Conservation (phyloP, 805 yeast species). For the Wickerhamiella occidentalis region DNA sequence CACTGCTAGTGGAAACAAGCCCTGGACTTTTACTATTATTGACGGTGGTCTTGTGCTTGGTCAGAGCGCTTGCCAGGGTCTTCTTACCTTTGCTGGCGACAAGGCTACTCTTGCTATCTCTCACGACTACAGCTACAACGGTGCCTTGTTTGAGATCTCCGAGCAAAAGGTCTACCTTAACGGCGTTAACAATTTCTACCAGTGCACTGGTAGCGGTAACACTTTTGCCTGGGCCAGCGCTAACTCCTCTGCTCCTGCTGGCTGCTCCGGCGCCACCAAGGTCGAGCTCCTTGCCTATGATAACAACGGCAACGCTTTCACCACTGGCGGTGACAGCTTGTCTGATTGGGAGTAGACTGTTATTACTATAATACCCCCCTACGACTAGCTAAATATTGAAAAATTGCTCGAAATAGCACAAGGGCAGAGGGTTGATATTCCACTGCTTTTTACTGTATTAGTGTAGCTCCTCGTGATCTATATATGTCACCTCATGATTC, state of each 20-base stretch:
- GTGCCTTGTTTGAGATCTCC: neutral
- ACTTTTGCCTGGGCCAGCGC: neutral
- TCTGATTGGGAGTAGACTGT: neutral
- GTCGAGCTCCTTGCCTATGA: neutral
- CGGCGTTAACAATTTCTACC: neutral
- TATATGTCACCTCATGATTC: too few relatives aligned
- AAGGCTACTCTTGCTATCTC: neutral
- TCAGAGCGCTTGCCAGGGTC: neutral
- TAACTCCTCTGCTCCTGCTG: neutral
- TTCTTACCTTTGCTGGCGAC: neutral
- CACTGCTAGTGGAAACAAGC: neutral
- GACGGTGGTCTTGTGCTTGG: constrained; percentile 3
- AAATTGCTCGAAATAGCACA: too few relatives aligned
- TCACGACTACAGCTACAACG: neutral
- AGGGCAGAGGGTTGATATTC: too few relatives aligned
- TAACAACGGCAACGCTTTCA: neutral
- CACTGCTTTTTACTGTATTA: too few relatives aligned
- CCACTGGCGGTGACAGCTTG: neutral
- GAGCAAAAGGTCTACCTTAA: neutral
- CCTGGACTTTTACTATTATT: neutral
- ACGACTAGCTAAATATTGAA: neutral
- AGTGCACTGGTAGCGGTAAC: constrained; percentile 1
- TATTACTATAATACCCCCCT: neutral
- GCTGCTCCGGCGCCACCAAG: constrained; percentile 2
- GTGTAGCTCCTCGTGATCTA: too few relatives aligned